Base-by-base conservation (phyloP, 2,329 filamentous ascomycete genomes). In the Colletotrichum sp. region DNA sequence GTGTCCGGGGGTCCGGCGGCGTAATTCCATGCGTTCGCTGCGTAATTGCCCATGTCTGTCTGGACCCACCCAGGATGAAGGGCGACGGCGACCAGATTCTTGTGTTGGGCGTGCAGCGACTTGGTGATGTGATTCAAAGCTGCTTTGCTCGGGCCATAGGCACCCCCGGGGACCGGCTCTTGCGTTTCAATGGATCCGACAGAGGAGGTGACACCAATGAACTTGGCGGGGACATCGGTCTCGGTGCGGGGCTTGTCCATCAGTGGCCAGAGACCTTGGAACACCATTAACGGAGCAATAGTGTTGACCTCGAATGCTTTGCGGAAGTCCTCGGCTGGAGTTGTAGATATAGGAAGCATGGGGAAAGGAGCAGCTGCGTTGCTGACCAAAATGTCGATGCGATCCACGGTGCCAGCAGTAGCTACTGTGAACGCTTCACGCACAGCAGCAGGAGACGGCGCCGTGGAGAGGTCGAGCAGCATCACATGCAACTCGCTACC, bases 301-400 rank as follows among this genome's bases (percentile, higher is more conserved):
- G 86, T 82, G 77, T 91, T 91, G 60, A 87, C 80, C 10, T 87
- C 82, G 71, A 88, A 83, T 9, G 87, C 82, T 2, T 83, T 76
- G 8, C 81, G 80, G 39, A 89, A 76, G 60, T 87, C 84, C 3
- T 76, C 78, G 6, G 79, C 78, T 6, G 79, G 84, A 30, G 67
- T 85, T 27, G 81, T 78, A 12, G 78, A 66, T 0, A 84, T 81
- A 2, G 80, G 77, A 2, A 78, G 80, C 74, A 82, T 83, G 52
- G 80, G 78, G 12, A 80, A 79, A 16, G 78, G 79, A 25, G 87
- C 84, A 4, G 86, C 89, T 0, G 89, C 89, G 75, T 91, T 91
- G 73, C 87, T 87, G 76, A 91, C 86, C 5, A 91, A 84, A 8
- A 89, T 80, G 60, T 91, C 89, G n/a, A 91, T 80, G 22, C 84